A percentile compares a stretch with the other conserved stretches of the same genome.
phyloP scores from a whole-genome alignment of 257 asterid species.

The Nicotiana tabacum region DNA sequence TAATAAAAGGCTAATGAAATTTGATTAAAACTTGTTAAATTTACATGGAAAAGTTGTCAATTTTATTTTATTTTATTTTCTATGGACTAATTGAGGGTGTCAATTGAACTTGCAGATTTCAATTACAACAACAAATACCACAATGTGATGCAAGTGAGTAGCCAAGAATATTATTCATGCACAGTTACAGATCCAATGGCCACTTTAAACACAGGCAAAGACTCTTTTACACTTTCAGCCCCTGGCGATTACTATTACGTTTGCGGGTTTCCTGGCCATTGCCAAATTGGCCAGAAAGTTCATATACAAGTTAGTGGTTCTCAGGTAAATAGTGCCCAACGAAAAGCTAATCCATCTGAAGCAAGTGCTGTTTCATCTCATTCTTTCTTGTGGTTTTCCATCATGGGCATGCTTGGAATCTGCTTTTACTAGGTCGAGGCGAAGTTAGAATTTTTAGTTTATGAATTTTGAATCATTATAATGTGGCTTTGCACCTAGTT shows the following conservation, averaged over 20 bases:
- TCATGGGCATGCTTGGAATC: not conserved
- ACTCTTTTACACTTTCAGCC: not conserved
- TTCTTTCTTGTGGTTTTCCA: not conserved
- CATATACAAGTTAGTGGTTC: not conserved
- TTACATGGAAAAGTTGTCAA: too few relatives aligned
- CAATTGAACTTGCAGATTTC: not conserved
- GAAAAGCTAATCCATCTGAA: not conserved
- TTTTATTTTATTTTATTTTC: too few relatives aligned
- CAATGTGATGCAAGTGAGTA: slow-evolving; percentile 14
- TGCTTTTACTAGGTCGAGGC: not conserved
- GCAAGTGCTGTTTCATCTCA: not conserved
- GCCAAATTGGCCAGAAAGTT: slow-evolving; percentile 12
- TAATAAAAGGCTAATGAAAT: too few relatives aligned
- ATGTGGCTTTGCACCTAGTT: too few relatives aligned
- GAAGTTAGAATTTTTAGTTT: too few relatives aligned
- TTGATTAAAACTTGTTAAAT: too few relatives aligned
- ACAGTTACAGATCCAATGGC: slow-evolving; percentile 3
- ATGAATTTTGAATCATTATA: too few relatives aligned
- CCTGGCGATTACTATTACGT: not conserved
- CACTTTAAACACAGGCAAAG: slow-evolving; percentile 3
- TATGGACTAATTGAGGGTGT: not conserved
- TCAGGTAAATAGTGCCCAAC: not conserved
- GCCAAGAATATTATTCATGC: not conserved
- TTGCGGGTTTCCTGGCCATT: slow-evolving; percentile 4
- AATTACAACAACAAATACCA: slow-evolving; percentile 9